A percentile compares a stretch with the other conserved stretches of the same genome.
phyloP scores from a whole-genome alignment of 257 asterid species.

The Lithospermum erythrorhizon region DNA sequence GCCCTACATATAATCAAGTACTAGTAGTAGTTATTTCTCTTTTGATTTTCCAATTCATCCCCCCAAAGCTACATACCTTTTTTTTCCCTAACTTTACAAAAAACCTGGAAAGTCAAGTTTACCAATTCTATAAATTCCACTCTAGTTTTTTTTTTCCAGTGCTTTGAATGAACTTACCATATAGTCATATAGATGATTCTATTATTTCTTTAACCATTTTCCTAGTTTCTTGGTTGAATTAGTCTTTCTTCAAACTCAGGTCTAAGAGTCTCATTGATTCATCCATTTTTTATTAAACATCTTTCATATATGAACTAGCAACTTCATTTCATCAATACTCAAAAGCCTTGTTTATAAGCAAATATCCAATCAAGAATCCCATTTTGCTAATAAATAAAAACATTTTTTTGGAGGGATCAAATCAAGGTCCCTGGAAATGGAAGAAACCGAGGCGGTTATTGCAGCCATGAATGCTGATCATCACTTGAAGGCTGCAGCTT shows the following conservation, averaged over 20 bases:
- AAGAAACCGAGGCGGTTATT: slow-evolving; percentile 8
- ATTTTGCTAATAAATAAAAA: too few relatives aligned
- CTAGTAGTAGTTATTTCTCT: too few relatives aligned
- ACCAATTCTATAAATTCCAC: not conserved
- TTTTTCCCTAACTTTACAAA: not conserved
- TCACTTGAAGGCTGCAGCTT: slow-evolving; percentile 45
- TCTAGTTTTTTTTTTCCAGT: too few relatives aligned
- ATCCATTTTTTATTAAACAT: too few relatives aligned
- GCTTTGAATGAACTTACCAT: not conserved
- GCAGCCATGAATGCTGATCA: slow-evolving; percentile 23
- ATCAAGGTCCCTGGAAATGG: slow-evolving; percentile 17
- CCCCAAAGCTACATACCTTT: not conserved
- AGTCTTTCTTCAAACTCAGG: not conserved
- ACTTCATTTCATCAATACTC: too few relatives aligned
- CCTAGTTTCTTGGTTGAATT: not conserved
- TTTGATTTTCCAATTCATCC: not conserved
- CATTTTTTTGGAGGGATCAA: not conserved
- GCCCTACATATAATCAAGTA: not conserved
- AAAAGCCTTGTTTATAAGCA: not conserved
- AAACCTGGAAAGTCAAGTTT: not conserved
- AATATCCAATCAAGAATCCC: not conserved
- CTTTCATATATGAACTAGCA: too few relatives aligned
- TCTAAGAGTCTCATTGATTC: not conserved
- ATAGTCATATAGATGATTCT: not conserved
- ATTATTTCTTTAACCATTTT: not conserved